Base-by-base conservation (phyloP, 2,329 filamentous ascomycete species). In the Microcyclospora pomicola region DNA sequence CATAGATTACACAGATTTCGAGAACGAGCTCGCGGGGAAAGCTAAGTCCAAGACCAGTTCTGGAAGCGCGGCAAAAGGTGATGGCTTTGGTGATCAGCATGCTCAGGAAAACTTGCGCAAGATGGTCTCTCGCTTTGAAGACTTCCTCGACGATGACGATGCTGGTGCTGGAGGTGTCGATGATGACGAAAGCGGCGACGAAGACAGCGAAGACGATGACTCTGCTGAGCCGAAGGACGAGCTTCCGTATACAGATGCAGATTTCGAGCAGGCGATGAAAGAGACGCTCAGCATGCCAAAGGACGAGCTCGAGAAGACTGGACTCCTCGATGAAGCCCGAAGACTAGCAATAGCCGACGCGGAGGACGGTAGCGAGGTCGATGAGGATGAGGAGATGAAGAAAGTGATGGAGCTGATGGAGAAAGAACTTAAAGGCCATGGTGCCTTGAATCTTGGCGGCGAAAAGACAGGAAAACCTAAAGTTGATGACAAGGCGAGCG, bases 61-160 rank as follows among this genome's bases (percentile, higher is more conserved):
- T 24, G 19, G 7, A 24, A 24, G 19, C 19, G 19, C 19, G 19
- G 39, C 35, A 2, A 35, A 42, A 16, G 42, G 43, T 3, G 43
- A 46, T 3, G 61, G 59, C 0, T 68, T 83, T 52, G 81, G 80
- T 2, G 77, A 86, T 54, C 64, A 71, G 4, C 67, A 67, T 15
- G 73, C 78, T 0, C 77, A 87, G 52, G 75, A 77, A 4, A 81
- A 94, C 54, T 66, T 98, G 15, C 78, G 81, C 38, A 88, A 88
- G 53, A 94, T 96, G 56, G 91, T 98, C 0, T 80, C 82, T 34
- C 75, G 85, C n/a, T 96, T 98, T 52, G 86, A 95, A 53, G 69
- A 81, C 10, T 96, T 98, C 50, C 61, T 98, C 33, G 83, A 92
- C 39, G 84, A 96, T 49, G 82, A 92, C 9, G 72, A 71, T 33